These are phyloP conservation scores for Exsudoporus floridanus DNA, from an alignment of 1,284 basidiomycete species.

Conservation along the genomic window DNA sequence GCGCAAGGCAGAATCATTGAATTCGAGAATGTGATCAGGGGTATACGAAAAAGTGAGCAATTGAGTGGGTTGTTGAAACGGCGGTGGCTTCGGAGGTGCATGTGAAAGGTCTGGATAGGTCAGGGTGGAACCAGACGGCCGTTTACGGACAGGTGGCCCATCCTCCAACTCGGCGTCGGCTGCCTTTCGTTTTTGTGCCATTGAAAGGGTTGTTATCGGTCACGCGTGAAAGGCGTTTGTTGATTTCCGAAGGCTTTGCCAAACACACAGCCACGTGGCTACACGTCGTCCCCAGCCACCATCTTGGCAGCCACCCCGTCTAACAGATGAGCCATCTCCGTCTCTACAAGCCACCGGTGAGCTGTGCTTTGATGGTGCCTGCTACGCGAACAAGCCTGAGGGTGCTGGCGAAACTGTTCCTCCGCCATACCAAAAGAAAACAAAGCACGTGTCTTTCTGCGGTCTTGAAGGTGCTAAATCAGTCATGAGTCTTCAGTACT, in stretches of 20 bases:
- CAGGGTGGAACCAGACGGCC: constrained; percentile 14
- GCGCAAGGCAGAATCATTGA: constrained; percentile 64
- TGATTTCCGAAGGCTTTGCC: constrained; percentile 27
- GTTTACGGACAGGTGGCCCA: constrained; percentile 1
- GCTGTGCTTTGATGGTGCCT: background rate
- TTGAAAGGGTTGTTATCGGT: constrained; percentile 5
- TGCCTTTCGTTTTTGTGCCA: constrained; percentile 31
- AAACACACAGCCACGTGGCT: constrained; percentile 25
- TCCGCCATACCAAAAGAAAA: background rate
- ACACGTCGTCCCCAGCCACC: background rate
- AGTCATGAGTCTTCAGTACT: background rate
- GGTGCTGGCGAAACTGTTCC: background rate
- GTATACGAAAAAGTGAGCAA: constrained; percentile 69
- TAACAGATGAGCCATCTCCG: too few relatives aligned
- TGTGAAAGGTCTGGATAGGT: constrained; percentile 33
- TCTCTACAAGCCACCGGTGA: background rate
- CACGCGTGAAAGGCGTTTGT: constrained; percentile 17
- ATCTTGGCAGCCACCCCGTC: too few relatives aligned
- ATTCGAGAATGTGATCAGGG: constrained; percentile 52
- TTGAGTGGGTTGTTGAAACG: constrained; percentile 61
- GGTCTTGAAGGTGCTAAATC: background rate
- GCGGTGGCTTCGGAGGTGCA: constrained; percentile 35
- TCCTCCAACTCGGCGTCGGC: constrained; percentile 19
- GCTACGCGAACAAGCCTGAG: too few relatives aligned
- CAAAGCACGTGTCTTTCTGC: background rate